phyloP scores from a whole-genome alignment of 1,139 yeast species.

The Pichia terricola region DNA sequence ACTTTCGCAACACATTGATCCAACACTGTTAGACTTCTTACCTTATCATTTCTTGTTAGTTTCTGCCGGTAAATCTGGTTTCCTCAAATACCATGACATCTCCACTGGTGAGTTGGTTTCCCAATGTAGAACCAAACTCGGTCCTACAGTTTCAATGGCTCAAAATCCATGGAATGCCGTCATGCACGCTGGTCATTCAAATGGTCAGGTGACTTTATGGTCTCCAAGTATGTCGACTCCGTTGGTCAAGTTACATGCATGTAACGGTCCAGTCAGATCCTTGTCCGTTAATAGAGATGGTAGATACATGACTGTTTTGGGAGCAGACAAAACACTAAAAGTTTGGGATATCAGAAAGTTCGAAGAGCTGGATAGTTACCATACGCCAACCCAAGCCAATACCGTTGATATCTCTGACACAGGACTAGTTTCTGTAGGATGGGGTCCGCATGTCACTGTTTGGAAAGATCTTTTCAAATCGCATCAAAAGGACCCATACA shows the following conservation, averaged over 20 bases:
- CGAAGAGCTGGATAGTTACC: constrained; percentile 61
- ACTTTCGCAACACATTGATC: constrained; percentile 81
- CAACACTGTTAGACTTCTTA: constrained; percentile 71
- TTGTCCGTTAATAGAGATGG: constrained; percentile 90
- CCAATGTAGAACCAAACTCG: constrained; percentile 78
- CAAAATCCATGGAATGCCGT: constrained; percentile 97
- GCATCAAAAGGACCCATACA: constrained; percentile 71
- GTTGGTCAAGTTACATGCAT: constrained; percentile 67
- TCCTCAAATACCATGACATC: constrained; percentile 86
- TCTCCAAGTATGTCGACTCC: constrained; percentile 86
- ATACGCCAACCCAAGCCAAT: constrained; percentile 79
- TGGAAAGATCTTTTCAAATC: constrained; percentile 71
- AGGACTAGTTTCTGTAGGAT: constrained; percentile 77
- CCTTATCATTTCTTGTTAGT: constrained; percentile 88
- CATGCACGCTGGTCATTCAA: constrained; percentile 85
- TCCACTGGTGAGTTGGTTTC: constrained; percentile 83
- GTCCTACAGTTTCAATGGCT: constrained; percentile 80
- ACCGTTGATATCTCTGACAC: constrained; percentile 77
- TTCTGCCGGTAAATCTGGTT: constrained; percentile 84
- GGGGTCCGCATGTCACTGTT: constrained; percentile 90
- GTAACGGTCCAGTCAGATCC: constrained; percentile 82
- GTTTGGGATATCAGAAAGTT: constrained; percentile 91
- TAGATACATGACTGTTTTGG: constrained; percentile 86
- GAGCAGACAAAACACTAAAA: constrained; percentile 75
- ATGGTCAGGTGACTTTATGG: constrained; percentile 92